A percentile compares a stretch with the other conserved stretches of the same genome.
These are phyloP conservation scores for Cryptococcus amylolentus DNA, from an alignment of 1,284 basidiomycete species.

Conservation along the genomic window DNA sequence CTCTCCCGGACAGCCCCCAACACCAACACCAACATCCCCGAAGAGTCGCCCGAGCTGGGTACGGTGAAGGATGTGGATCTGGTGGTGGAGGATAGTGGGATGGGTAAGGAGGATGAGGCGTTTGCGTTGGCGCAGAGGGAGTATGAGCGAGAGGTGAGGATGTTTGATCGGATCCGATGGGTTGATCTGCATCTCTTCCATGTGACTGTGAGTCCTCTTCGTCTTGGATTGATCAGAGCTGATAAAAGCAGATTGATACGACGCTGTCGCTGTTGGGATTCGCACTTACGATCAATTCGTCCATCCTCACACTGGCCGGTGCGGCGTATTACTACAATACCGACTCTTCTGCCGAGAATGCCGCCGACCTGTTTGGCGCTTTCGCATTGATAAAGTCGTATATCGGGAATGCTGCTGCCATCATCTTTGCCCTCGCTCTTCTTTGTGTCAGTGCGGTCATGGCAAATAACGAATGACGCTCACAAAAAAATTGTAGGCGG, in stretches of 20 bases:
- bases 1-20: background rate
- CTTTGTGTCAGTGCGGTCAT: conserved; percentile 54
- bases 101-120: conserved; percentile 15
- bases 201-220: conserved; percentile 55
- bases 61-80: background rate
- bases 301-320: conserved; percentile 59
- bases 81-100: background rate
- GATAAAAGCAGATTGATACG: conserved; percentile 38
- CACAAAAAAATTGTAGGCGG: conserved; percentile 52
- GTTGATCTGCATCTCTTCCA: conserved; percentile 73
- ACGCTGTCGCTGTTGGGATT: conserved; percentile 63
- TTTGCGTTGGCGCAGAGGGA: conserved; percentile 25
- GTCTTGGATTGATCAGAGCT: background rate
- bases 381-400: conserved; percentile 64
- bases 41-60: background rate
- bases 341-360: conserved; percentile 30
- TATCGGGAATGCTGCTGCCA: conserved; percentile 68
- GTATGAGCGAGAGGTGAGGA: conserved; percentile 61
- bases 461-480: background rate
- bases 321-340: conserved; percentile 68
- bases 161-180: conserved; percentile 61
- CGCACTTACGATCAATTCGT: conserved; percentile 80
- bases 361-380: conserved; percentile 77
- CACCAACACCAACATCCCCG: background rate
- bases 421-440: conserved; percentile 79